A percentile compares a stretch with the other conserved stretches of the same genome.
Conservation (phyloP, 768 basidiomycete genomes). For the Mrakia hoshinonis region DNA sequence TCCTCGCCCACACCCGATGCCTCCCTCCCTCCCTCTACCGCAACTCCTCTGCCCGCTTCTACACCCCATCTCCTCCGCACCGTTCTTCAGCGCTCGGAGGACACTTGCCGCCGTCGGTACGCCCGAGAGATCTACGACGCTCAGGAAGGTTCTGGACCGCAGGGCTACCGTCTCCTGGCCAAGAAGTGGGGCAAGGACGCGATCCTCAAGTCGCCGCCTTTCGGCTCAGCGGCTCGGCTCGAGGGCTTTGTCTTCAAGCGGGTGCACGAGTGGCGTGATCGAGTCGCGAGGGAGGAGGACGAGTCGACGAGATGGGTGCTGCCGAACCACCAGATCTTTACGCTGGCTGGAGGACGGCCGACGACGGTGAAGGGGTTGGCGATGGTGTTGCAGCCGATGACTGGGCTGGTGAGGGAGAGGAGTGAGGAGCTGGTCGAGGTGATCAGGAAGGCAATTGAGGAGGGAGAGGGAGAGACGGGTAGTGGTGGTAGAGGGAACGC, state of each 20-base stretch:
- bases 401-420: conserved; percentile 55
- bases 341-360: conserved; percentile 50
- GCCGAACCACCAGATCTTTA: conserved; percentile 63
- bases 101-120: conserved; percentile 66
- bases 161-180: conserved; percentile 69
- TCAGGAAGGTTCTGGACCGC: conserved; percentile 54
- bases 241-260: conserved; percentile 57
- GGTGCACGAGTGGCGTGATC: conserved; percentile 77
- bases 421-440: conserved; percentile 58
- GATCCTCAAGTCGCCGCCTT: conserved; percentile 6
- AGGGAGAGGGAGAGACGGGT: conserved; percentile 19
- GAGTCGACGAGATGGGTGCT: conserved; percentile 64
- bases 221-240: neutral
- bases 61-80: conserved; percentile 38
- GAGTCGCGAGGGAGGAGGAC: conserved; percentile 68
- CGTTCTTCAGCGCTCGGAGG: conserved; percentile 62
- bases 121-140: conserved; percentile 62
- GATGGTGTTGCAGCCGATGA: conserved; percentile 53
- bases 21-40: conserved; percentile 31
- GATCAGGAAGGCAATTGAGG: conserved; percentile 50
- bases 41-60: neutral
- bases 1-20: conserved; percentile 11
- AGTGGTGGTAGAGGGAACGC: conserved; percentile 30
- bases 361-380: conserved; percentile 57
- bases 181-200: conserved; percentile 73